These are phyloP conservation scores for Botrytis pseudocinerea DNA, from an alignment of 2,329 filamentous ascomycete genomes.

Conservation along the genomic window DNA sequence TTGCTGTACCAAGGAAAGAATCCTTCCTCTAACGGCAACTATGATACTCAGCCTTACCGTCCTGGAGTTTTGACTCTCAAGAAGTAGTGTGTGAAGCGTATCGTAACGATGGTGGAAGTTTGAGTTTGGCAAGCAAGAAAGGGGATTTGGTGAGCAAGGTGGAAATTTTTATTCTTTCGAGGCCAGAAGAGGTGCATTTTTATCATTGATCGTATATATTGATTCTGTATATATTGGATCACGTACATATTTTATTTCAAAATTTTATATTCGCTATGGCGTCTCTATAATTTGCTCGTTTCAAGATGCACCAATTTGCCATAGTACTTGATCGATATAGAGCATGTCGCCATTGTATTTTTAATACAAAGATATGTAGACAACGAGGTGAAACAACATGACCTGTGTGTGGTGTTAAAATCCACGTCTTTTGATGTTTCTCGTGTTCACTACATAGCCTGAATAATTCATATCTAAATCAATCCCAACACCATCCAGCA, in stretches of 20 bases:
- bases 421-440: background rate
- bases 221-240: background rate
- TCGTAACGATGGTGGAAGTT: background rate
- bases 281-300: background rate
- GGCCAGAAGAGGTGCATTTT: background rate
- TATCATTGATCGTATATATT: background rate
- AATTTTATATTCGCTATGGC: background rate
- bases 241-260: background rate
- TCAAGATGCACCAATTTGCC: background rate
- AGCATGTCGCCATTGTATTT: background rate
- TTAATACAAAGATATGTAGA: background rate
- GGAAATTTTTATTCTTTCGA: background rate
- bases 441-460: background rate
- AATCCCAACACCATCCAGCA: background rate
- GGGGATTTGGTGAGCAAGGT: background rate
- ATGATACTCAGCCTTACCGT: background rate
- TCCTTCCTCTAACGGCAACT: background rate
- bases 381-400: background rate
- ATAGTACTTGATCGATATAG: background rate
- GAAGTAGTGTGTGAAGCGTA: background rate
- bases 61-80: background rate
- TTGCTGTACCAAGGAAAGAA: background rate
- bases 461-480: background rate
- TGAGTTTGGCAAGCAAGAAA: background rate
- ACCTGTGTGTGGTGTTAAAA: background rate